Conservation (phyloP, 176 grass and related monocot species). For the Triticum urartu region DNA sequence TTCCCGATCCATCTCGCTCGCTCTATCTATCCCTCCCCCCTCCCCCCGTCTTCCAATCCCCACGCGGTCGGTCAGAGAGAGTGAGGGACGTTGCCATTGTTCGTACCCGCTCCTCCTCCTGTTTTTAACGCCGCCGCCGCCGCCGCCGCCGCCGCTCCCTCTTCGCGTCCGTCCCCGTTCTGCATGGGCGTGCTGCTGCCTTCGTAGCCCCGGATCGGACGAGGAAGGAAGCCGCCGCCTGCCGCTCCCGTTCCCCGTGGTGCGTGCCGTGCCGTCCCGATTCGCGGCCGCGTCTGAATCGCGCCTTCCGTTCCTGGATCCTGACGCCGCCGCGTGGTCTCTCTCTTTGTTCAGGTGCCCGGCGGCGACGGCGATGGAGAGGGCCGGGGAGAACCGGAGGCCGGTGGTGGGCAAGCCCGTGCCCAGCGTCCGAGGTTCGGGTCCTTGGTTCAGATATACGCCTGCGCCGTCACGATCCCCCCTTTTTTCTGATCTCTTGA, state of each 20-base stretch:
- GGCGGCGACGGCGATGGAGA: conserved; percentile 50
- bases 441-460: background rate
- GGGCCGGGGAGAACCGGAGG: conserved; percentile 50
- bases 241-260: background rate
- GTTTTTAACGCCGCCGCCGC: conserved; percentile 35
- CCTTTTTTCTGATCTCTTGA: conserved; percentile 1
- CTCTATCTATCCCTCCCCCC: conserved; percentile 8
- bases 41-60: conserved; percentile 25
- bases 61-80: conserved; percentile 17
- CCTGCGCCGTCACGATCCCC: background rate
- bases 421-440: conserved; percentile 39
- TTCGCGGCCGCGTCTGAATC: background rate
- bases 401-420: conserved; percentile 9
- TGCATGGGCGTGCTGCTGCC: conserved; percentile 9
- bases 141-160: background rate
- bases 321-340: background rate
- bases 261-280: background rate
- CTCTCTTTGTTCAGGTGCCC: conserved; percentile 7
- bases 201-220: conserved; percentile 16
- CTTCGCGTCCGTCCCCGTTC: background rate
- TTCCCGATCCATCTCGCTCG: background rate
- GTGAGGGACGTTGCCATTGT: conserved; percentile 28
- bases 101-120: background rate
- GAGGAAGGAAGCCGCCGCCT: background rate
- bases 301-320: conserved; percentile 7